These are phyloP conservation scores for Apiospora kogelbergensis DNA, from an alignment of 2,329 filamentous ascomycete genomes.

Conservation along the genomic window DNA sequence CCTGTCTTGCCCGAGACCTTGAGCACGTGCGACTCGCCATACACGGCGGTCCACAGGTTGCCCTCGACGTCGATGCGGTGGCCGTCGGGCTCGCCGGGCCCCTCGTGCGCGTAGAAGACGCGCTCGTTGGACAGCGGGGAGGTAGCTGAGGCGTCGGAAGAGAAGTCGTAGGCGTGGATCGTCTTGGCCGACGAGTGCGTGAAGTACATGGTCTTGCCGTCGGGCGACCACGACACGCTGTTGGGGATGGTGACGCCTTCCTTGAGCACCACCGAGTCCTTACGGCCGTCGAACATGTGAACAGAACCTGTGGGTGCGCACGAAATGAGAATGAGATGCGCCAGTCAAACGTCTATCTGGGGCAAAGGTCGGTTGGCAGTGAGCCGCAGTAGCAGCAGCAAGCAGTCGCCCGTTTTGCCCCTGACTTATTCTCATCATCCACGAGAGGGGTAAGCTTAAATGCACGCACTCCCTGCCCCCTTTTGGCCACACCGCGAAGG, in stretches of 20 bases:
- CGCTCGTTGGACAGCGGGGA: constrained; percentile 63
- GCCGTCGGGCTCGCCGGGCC: constrained; percentile 73
- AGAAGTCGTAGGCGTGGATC: constrained; percentile 75
- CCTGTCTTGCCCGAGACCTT: constrained; percentile 67
- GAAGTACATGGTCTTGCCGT: constrained; percentile 75
- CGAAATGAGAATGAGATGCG: not conserved
- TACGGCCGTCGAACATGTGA: constrained; percentile 67
- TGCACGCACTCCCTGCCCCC: too few relatives aligned
- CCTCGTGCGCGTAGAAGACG: constrained; percentile 70
- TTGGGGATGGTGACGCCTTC: constrained; percentile 75
- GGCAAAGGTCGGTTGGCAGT: too few relatives aligned
- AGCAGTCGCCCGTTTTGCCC: too few relatives aligned
- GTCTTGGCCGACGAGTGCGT: constrained; percentile 73
- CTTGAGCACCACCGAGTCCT: constrained; percentile 58
- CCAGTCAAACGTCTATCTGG: too few relatives aligned
- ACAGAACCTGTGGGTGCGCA: constrained; percentile 60
- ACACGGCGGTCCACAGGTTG: constrained; percentile 88
- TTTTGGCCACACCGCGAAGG: not conserved
- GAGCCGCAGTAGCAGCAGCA: too few relatives aligned
- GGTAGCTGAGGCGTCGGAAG: constrained; percentile 50
- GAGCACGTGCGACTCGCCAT: constrained; percentile 73
- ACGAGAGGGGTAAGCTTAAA: too few relatives aligned
- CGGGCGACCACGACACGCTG: constrained; percentile 76
- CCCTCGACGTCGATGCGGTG: constrained; percentile 82
- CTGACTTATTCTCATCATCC: too few relatives aligned